Percentiles rank a stretch among this genome's conserved stretches.
These are phyloP conservation scores for Glebionis coronaria DNA, from an alignment of 129 eudicot species.

Conservation along the genomic window DNA sequence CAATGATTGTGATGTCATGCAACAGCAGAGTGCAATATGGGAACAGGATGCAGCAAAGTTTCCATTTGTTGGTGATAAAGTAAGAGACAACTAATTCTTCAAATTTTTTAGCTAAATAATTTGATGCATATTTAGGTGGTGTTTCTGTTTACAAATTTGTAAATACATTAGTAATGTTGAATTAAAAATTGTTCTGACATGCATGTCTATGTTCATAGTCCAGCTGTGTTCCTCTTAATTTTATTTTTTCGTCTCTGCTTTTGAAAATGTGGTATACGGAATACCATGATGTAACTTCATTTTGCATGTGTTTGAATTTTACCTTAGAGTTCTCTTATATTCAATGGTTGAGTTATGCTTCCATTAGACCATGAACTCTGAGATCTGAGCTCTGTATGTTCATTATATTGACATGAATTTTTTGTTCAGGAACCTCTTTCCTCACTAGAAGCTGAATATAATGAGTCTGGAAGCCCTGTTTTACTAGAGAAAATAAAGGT, in stretches of 20 bases:
- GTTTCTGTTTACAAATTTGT: too few relatives aligned
- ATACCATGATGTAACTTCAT: too few relatives aligned
- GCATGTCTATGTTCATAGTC: too few relatives aligned
- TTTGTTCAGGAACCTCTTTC: conserved; percentile 78
- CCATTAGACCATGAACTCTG: not conserved
- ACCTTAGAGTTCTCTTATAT: too few relatives aligned
- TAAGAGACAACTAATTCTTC: conserved; percentile 5
- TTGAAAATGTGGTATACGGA: too few relatives aligned
- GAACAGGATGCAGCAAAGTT: conserved; percentile 72
- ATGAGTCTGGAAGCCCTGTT: conserved; percentile 84
- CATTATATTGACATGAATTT: not conserved
- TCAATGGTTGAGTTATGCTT: not conserved
- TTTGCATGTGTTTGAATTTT: not conserved
- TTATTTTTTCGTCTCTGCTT: too few relatives aligned
- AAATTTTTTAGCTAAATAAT: not conserved
- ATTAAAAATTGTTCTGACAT: too few relatives aligned
- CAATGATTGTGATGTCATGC: conserved; percentile 82
- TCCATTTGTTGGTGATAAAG: conserved; percentile 84
- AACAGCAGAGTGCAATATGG: conserved; percentile 75
- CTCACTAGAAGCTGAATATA: conserved; percentile 74
- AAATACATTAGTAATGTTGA: too few relatives aligned
- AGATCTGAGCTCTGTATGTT: too few relatives aligned
- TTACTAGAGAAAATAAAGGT: conserved; percentile 84
- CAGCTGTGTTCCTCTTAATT: too few relatives aligned
- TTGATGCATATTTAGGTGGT: too few relatives aligned